Base-by-base conservation (phyloP, 306 rosid genomes). In the Vigna angularis region DNA sequence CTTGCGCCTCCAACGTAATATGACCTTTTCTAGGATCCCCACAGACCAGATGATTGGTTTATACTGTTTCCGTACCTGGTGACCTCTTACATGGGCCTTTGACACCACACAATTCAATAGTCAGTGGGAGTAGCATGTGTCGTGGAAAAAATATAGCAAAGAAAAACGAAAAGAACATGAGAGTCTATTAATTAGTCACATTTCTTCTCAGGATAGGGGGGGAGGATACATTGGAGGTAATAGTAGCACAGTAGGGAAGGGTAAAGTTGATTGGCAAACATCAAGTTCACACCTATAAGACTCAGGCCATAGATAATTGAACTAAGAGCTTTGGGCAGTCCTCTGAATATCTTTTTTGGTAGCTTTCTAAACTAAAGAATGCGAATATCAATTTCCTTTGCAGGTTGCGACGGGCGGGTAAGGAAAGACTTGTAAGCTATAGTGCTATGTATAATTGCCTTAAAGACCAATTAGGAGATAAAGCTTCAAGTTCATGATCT, bases 31-130 rank as follows among this genome's bases (percentile, higher is more conserved):
- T 77, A 93, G 78, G 77, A 93, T 88, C 77, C 98, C 97, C 62
- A 93, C 97, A 4, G 97, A 91, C 98, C 98, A 93, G 70, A 86
- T 81, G 49, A 93, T 70, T 75, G 90, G 69, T 79, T 81, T 91
- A 75, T 89, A 91, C 81, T 89, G 84, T 85, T 93, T 93, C 85
- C 98, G 88, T 65, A 91, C 97, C 85, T 89, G 98, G 81, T 93
- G 98, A 62, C 98, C 98, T 83, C 98, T 91, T 52, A 93, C 91
- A 89, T 88, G 95, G 81, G 98, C 98, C 98, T 93, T 85, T 26
- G 30, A 79, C 62, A 79, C 52, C 62, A 80, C 45, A 76, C 16
- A 83, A 83, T 55, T 74, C 30, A 42, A 74, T 47, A 72, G 84
- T 89, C 85, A 91, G 83, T 68, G 74, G 47, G 55, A 67, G 50